These are phyloP conservation scores for Quercus lobata DNA, from an alignment of 331 rosid genomes.

Conservation along the genomic window DNA sequence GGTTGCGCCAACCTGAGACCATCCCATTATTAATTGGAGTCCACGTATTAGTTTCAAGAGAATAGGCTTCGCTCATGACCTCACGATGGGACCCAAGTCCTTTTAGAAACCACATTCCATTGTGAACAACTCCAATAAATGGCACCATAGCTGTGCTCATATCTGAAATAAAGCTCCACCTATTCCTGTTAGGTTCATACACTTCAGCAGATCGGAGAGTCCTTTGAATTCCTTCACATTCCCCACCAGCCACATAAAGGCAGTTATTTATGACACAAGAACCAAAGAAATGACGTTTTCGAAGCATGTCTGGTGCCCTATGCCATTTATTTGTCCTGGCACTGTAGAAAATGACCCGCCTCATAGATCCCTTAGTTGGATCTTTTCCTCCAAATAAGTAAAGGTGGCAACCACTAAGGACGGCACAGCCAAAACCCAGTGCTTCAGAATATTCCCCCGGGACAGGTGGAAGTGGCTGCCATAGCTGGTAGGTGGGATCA, in stretches of 20 bases:
- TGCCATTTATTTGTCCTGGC: conserved; percentile 98
- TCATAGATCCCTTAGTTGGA: conserved; percentile 85
- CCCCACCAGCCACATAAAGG: conserved; percentile 98
- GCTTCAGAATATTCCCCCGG: conserved; percentile 96
- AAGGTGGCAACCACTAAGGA: conserved; percentile 93
- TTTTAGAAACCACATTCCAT: conserved; percentile 87
- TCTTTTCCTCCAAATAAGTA: conserved; percentile 97
- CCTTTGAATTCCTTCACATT: conserved; percentile 96
- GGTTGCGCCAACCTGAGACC: conserved; percentile 95
- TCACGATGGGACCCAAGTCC: conserved; percentile 92
- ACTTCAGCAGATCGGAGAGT: conserved; percentile 96
- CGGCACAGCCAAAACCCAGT: conserved; percentile 96
- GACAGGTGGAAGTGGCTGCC: conserved; percentile 99
- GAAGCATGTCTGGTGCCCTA: conserved; percentile 96
- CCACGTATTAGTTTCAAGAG: conserved; percentile 89
- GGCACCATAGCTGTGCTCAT: conserved; percentile 99
- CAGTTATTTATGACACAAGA: conserved; percentile 95
- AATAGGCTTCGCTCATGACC: conserved; percentile 87
- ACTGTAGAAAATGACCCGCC: conserved; percentile 93
- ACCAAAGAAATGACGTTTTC: conserved; percentile 92
- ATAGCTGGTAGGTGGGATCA: conserved; percentile 94
- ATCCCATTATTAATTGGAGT: conserved; percentile 72
- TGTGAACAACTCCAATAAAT: conserved; percentile 91
- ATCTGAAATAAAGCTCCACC: conserved; percentile 92
- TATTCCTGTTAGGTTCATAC: conserved; percentile 80